Conservation (phyloP, 495 filamentous ascomycete species). For the Ramalina intermedia region DNA sequence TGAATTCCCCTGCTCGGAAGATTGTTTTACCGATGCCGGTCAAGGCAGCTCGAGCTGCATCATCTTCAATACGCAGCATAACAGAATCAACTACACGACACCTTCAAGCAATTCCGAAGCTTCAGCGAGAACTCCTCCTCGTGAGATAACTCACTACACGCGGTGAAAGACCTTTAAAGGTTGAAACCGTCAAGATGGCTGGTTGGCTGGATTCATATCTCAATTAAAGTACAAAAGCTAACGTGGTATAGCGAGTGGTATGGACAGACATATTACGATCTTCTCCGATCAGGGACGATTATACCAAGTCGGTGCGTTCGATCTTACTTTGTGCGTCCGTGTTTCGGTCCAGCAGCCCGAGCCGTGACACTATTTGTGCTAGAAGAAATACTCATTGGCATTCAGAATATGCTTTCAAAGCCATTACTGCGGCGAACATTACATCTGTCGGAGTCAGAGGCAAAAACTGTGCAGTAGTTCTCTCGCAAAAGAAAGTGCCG, state of each 20-base stretch:
- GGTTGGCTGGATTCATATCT: background rate
- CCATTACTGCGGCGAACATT: slow-evolving; percentile 96
- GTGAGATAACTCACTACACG: background rate
- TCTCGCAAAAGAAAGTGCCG: slow-evolving; percentile 99
- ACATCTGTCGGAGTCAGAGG: slow-evolving; percentile 91
- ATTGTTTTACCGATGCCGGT: background rate
- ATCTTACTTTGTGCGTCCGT: background rate
- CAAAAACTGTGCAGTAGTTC: slow-evolving; percentile 89
- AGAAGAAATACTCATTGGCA: slow-evolving; percentile 8
- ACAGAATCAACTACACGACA: background rate
- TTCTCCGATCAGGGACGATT: slow-evolving; percentile 96
- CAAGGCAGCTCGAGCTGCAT: background rate
- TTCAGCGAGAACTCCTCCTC: background rate
- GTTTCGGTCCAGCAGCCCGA: slow-evolving; percentile 1
- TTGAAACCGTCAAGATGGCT: background rate
- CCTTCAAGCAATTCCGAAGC: background rate
- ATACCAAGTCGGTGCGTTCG: slow-evolving; percentile 95
- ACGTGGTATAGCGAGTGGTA: slow-evolving; percentile 43
- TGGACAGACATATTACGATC: slow-evolving; percentile 98
- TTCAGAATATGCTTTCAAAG: slow-evolving; percentile 99
- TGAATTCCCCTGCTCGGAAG: background rate
- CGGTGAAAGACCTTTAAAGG: background rate
- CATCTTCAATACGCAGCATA: background rate
- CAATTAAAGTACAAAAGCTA: background rate
- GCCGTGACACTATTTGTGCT: slow-evolving; percentile 12